Base-by-base conservation (phyloP, 805 yeast species). In the Zygoascus biomembranicola region DNA sequence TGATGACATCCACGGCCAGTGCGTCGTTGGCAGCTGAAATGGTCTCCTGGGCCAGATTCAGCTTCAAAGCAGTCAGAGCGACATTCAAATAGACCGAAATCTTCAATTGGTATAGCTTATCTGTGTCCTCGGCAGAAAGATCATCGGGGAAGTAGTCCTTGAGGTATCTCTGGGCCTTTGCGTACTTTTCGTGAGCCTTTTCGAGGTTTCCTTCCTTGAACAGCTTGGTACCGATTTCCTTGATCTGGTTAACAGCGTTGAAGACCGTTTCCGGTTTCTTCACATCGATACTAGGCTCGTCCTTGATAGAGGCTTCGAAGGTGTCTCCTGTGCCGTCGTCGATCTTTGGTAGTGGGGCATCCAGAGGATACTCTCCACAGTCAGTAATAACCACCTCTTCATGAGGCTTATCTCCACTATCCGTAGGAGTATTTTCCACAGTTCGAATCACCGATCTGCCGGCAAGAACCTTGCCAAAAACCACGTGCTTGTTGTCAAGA, bases 401-500 rank as follows among this genome's bases (percentile, higher is more conserved):
- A 8, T 70, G 63, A 28, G 99, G 99, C 62, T 76, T 80, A 67
- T 92, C 97, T 43, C 72, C 75, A 2, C 73, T 72, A 43, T 76
- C 84, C 28, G 89, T 87, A 56, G 79, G 79, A 41, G 76, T 72
- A 63, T 81, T 77, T 69, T 94, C 99, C 56, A 94, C 76, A 53
- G 78, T 75, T 59, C 96, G 82, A 8, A 87, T 90, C 32, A 88
- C 69, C 8, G 89, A 80, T 67, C 87, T 90, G 43, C 97, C 97
- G 47, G 59, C 81, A 49, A 92, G 70, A 41, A 94, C 90, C 68
- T 86, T 81, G 58, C 99, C 99, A 67, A 94, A 94, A 2, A 94
- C 98, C 51, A 90, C 97, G 68, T 94, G 99, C 69, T 92, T 92
- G 26, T 92, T 95, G 66, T 94, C 92, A 60, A 94, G 78, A 70